Evolutionary conservation across 2,329 filamentous ascomycete species (phyloP).

Genomic region (Fusarium hostae): DNA sequence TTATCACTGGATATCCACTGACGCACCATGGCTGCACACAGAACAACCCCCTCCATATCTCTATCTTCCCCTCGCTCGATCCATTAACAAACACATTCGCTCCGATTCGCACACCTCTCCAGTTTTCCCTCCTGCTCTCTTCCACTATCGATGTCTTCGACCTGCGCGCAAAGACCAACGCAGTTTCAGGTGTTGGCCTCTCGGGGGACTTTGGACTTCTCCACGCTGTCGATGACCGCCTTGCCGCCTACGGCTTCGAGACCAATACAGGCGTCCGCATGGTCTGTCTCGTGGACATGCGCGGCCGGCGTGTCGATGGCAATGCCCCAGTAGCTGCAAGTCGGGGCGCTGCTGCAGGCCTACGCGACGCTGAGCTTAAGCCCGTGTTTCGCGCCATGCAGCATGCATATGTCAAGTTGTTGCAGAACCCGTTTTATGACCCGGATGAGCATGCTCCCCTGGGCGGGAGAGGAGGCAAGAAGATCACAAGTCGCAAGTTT

Average conservation of each 20-base stretch:
- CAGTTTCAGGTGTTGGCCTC: conserved; percentile 58
- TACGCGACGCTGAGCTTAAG: conserved; percentile 89
- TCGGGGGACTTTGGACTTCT: conserved; percentile 91
- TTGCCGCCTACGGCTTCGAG: conserved; percentile 95
- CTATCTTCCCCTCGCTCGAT: conserved; percentile 83
- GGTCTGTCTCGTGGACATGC: conserved; percentile 90
- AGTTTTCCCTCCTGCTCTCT: conserved; percentile 91
- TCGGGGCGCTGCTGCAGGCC: conserved; percentile 65
- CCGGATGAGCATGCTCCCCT: conserved; percentile 83
- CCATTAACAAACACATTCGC: conserved; percentile 62
- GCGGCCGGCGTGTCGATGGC: conserved; percentile 68
- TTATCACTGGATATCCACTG: background rate
- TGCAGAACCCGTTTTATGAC: conserved; percentile 95
- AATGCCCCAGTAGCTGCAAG: conserved; percentile 32
- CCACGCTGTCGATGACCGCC: conserved; percentile 91
- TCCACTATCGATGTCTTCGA: conserved; percentile 95
- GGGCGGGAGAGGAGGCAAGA: conserved; percentile 65
- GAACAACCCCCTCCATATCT: conserved; percentile 97
- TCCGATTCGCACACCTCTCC: conserved; percentile 77
- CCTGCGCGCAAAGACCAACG: conserved; percentile 78
- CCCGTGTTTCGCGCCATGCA: conserved; percentile 92
- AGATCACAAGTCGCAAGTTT: conserved; percentile 86
- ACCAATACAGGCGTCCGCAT: conserved; percentile 96
- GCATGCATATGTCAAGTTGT: conserved; percentile 85
- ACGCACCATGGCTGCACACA: conserved; percentile 60